Conservation (phyloP, 2,329 filamentous ascomycete species). For the Colletotrichum sp. region DNA sequence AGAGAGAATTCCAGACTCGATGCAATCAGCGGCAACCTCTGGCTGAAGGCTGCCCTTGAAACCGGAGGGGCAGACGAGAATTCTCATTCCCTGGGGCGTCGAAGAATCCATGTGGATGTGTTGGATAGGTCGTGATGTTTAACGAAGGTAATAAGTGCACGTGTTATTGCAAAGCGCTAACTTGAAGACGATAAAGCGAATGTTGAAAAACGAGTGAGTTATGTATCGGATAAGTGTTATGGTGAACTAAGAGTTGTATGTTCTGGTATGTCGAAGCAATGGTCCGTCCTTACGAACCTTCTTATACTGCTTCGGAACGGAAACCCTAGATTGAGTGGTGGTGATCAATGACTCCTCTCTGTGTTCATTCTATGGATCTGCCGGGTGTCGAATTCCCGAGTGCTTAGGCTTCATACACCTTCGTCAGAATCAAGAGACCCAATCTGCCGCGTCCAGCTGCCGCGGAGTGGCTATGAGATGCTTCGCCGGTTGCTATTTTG, state of each 20-base stretch:
- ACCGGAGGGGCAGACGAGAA: conserved; percentile 57
- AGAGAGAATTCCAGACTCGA: conserved; percentile 50
- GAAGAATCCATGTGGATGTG: background rate
- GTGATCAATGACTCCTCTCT: background rate
- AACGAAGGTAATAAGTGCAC: background rate
- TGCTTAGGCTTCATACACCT: background rate
- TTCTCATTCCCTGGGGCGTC: conserved; percentile 27
- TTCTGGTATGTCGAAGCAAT: background rate
- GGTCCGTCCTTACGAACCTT: background rate
- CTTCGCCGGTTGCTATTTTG: background rate
- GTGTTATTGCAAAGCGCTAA: background rate
- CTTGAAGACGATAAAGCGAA: background rate
- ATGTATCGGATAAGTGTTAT: background rate
- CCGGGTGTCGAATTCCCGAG: background rate
- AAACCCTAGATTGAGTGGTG: background rate
- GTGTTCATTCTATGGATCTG: rapidly evolving
- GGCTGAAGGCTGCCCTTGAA: conserved; percentile 59
- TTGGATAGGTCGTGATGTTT: background rate
- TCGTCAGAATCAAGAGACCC: background rate
- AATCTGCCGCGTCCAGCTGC: background rate
- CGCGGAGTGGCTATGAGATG: background rate
- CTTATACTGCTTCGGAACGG: background rate
- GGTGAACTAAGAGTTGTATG: background rate
- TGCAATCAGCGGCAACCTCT: conserved; percentile 52
- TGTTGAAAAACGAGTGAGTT: background rate